Evolutionary conservation across 2,329 filamentous ascomycete genomes (phyloP).

Genomic region (Bipolaris oryzae): DNA sequence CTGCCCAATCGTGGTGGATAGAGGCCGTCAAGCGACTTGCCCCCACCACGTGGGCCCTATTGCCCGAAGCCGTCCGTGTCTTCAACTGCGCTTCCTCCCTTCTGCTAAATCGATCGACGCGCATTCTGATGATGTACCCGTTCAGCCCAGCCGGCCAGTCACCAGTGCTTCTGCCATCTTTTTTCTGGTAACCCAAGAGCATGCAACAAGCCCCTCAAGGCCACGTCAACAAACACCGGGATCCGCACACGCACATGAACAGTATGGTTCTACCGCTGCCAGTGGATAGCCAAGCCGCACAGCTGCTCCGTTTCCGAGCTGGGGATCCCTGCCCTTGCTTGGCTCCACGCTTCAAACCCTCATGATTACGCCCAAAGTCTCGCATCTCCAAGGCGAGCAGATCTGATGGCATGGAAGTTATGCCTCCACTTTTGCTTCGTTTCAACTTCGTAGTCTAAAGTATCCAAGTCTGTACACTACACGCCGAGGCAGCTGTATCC

Average conservation of each 20-base stretch:
- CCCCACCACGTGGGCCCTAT: conserved; percentile 15
- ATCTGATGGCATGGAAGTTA: background rate
- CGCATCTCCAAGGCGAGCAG: conserved; percentile 9
- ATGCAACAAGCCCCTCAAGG: conserved; percentile 3
- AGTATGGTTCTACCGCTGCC: conserved; percentile 1
- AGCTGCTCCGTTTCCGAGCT: background rate
- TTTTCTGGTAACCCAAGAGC: background rate
- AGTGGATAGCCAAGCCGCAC: background rate
- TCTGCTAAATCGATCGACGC: conserved; percentile 7
- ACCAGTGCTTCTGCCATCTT: background rate
- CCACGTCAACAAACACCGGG: conserved; percentile 22
- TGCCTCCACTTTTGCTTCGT: conserved; percentile 1
- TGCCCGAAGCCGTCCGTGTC: conserved; percentile 13
- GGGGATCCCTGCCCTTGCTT: conserved; percentile 2
- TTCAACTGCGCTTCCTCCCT: conserved; percentile 12
- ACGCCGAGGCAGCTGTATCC: background rate
- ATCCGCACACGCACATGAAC: conserved; percentile 4
- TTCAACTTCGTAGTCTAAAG: background rate
- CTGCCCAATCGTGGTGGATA: conserved; percentile 22
- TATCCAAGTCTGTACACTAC: background rate
- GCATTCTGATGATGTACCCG: conserved; percentile 4
- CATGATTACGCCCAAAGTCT: conserved; percentile 3
- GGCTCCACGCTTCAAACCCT: conserved; percentile 1
- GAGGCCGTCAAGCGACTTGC: conserved; percentile 20
- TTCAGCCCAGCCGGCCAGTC: conserved; percentile 3